Evolutionary conservation across 2,329 filamentous ascomycete species (phyloP).

Genomic region (Monosporascus sp.): DNA sequence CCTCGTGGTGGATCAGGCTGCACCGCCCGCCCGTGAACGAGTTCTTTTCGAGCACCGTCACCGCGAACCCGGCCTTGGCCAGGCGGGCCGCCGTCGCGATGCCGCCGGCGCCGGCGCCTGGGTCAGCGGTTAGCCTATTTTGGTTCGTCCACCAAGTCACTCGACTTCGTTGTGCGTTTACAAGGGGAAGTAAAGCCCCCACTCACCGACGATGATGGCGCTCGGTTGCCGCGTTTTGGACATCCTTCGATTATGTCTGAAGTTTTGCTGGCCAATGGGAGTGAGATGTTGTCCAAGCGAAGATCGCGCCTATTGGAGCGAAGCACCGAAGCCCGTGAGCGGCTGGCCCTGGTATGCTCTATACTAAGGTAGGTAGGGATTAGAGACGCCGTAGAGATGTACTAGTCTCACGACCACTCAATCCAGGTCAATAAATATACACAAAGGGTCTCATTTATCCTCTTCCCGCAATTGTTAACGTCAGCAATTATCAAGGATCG

Average conservation of each 20-base stretch:
- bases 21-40: constrained; percentile 67
- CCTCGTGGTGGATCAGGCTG: constrained; percentile 56
- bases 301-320: not conserved
- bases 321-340: not conserved
- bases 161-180: not conserved
- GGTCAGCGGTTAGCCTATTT: constrained; percentile 2
- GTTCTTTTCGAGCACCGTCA: constrained; percentile 79
- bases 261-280: not conserved
- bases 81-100: constrained; percentile 67
- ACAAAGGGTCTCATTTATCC: too few species aligned
- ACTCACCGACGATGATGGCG: constrained; percentile 49
- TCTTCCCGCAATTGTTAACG: too few species aligned
- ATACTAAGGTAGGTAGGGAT: not conserved
- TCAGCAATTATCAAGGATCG: too few species aligned
- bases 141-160: not conserved
- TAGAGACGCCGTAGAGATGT: too few species aligned
- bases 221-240: constrained; percentile 19
- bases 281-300: not conserved
- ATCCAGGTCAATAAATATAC: too few species aligned
- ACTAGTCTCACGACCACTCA: too few species aligned
- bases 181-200: not conserved
- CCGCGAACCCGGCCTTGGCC: constrained; percentile 62
- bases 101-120: constrained; percentile 66
- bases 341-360: not conserved
- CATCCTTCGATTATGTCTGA: not conserved